phyloP scores from a whole-genome alignment of 345 rosid genomes.

The Brassica carinata region DNA sequence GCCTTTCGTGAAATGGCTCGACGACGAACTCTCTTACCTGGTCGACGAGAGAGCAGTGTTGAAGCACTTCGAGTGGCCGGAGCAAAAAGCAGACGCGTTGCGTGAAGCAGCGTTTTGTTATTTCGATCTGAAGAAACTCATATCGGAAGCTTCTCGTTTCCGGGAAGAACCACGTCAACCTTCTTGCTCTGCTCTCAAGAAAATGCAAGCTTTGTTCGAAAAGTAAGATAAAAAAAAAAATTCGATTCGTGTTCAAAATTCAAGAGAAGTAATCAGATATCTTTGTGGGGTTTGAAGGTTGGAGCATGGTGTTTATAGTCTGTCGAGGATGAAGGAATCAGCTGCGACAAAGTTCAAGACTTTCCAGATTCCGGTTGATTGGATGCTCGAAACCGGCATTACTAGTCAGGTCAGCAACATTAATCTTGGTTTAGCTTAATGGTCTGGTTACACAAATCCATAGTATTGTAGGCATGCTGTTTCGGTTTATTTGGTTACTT shows the following conservation, averaged over 20 bases:
- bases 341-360: conserved; percentile 63
- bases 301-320: conserved; percentile 89
- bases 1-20: conserved; percentile 95
- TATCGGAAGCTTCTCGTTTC: conserved; percentile 73
- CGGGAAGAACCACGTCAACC: conserved; percentile 67
- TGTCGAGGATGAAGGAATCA: conserved; percentile 90
- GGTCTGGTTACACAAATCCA: neutral
- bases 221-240: conserved; percentile 48
- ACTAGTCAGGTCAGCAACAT: conserved; percentile 68
- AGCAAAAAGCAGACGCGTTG: conserved; percentile 86
- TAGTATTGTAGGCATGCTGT: neutral
- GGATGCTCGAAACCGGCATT: conserved; percentile 96
- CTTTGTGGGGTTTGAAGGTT: conserved; percentile 48
- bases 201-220: conserved; percentile 90
- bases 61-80: conserved; percentile 93
- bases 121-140: conserved; percentile 80
- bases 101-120: conserved; percentile 96
- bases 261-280: neutral
- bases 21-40: conserved; percentile 90
- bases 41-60: conserved; percentile 94
- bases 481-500: neutral
- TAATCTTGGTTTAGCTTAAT: conserved; percentile 4
- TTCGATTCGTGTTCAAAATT: neutral
- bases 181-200: conserved; percentile 73
- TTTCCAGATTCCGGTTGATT: conserved; percentile 77